Conservation (phyloP, 768 basidiomycete species). For the Dacryopinax spathularia region DNA sequence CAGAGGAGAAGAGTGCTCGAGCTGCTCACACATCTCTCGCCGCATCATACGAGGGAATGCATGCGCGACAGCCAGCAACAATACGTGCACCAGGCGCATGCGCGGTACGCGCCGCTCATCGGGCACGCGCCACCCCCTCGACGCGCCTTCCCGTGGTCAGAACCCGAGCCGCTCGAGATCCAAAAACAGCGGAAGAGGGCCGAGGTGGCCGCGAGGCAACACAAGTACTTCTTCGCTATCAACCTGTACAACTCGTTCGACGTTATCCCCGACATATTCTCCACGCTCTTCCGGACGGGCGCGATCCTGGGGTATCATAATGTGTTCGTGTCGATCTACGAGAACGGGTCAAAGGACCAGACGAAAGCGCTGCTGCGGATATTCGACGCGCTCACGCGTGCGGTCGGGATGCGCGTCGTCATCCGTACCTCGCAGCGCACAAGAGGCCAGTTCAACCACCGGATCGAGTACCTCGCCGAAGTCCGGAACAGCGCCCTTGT, state of each 20-base stretch:
- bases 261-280: constrained; percentile 91
- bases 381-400: constrained; percentile 81
- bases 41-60: constrained; percentile 89
- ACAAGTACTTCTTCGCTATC: constrained; percentile 99
- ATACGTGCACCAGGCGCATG: constrained; percentile 69
- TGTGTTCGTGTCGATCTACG: constrained; percentile 96
- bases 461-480: constrained; percentile 99
- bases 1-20: constrained; percentile 79
- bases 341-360: constrained; percentile 98
- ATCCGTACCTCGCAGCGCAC: constrained; percentile 89
- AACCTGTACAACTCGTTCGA: constrained; percentile 99
- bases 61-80: constrained; percentile 69
- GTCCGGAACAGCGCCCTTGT: constrained; percentile 97
- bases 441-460: constrained; percentile 92
- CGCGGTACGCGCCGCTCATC: constrained; percentile 71
- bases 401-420: constrained; percentile 81
- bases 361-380: constrained; percentile 92
- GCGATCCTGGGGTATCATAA: constrained; percentile 92
- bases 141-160: constrained; percentile 32
- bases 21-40: constrained; percentile 70
- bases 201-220: constrained; percentile 35
- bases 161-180: constrained; percentile 26
- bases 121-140: constrained; percentile 53
- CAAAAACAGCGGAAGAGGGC: constrained; percentile 22
- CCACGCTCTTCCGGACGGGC: constrained; percentile 86